These are phyloP conservation scores for Rhizophlyctis rosea DNA, from an alignment of 192 early-diverging fungal species.

Conservation along the genomic window DNA sequence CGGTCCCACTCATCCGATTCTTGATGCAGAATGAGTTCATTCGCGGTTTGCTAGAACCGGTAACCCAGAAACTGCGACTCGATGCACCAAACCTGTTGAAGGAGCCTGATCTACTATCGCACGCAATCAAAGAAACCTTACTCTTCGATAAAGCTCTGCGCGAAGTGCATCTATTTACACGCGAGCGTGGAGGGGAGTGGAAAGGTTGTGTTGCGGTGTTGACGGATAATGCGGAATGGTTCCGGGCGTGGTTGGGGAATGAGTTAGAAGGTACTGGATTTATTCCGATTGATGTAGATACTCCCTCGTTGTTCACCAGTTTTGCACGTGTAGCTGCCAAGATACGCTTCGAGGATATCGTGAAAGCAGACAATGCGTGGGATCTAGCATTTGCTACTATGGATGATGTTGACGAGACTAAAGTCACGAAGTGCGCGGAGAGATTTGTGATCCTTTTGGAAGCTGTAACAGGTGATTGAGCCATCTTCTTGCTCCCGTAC, in stretches of 20 bases:
- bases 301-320: not conserved
- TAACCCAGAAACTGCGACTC: slow-evolving; percentile 25
- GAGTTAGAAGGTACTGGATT: slow-evolving; percentile 19
- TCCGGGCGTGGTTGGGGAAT: slow-evolving; percentile 21
- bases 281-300: not conserved
- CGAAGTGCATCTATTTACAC: slow-evolving; percentile 24
- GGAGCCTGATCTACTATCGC: slow-evolving; percentile 19
- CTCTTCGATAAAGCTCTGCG: slow-evolving; percentile 24
- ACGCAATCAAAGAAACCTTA: slow-evolving; percentile 27
- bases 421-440: slow-evolving; percentile 26
- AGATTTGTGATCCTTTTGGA: slow-evolving; percentile 24
- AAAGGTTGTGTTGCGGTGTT: slow-evolving; percentile 27
- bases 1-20: not conserved
- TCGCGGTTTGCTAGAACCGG: slow-evolving; percentile 11
- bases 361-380: slow-evolving; percentile 24
- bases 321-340: slow-evolving; percentile 11
- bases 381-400: slow-evolving; percentile 18
- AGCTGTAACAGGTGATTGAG: slow-evolving; percentile 18
- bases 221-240: slow-evolving; percentile 28
- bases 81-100: slow-evolving; percentile 26
- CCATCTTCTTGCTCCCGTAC: not conserved
- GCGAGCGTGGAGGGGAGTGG: slow-evolving; percentile 7
- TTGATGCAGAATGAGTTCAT: slow-evolving; percentile 26
- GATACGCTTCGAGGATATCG: slow-evolving; percentile 17
- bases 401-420: slow-evolving; percentile 17